Percentiles rank a stretch among this genome's conserved stretches.
phyloP scores from a whole-genome alignment of 768 basidiomycete species.

The Leccinellum luteum region DNA sequence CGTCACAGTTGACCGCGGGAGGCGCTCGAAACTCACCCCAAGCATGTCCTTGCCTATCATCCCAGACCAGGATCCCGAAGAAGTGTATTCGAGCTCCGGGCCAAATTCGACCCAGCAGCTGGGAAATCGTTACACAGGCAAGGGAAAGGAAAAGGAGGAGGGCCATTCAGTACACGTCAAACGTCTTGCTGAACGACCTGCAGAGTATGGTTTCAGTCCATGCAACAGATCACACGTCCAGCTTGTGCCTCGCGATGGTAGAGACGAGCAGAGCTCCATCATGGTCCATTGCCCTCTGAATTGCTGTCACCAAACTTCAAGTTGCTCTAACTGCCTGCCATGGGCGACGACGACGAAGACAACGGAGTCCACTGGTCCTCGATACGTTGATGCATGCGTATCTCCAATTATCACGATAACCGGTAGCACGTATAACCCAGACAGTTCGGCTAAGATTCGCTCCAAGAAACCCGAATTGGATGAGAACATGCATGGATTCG shows the following conservation, averaged over 20 bases:
- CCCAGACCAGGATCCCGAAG: slow-evolving; percentile 1
- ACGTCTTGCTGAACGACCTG: slow-evolving; percentile 1
- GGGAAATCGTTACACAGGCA: background rate
- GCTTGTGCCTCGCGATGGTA: slow-evolving; percentile 14
- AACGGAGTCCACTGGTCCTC: slow-evolving; percentile 1
- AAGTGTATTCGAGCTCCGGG: background rate
- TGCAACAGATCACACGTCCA: slow-evolving; percentile 24
- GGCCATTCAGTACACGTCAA: background rate
- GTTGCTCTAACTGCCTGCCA: slow-evolving; percentile 1
- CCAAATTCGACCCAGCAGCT: background rate
- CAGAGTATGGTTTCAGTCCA: background rate
- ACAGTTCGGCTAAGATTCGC: background rate
- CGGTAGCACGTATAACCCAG: background rate
- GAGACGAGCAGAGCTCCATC: slow-evolving; percentile 10
- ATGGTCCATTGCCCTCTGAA: slow-evolving; percentile 17
- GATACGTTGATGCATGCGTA: slow-evolving; percentile 28
- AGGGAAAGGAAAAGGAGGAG: slow-evolving; percentile 2
- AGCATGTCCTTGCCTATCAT: slow-evolving; percentile 20
- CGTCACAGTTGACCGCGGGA: slow-evolving; percentile 22
- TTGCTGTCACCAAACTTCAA: slow-evolving; percentile 18
- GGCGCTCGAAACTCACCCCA: slow-evolving; percentile 15
- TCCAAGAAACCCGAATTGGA: background rate
- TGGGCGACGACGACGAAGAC: background rate
- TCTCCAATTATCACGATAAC: slow-evolving; percentile 22
- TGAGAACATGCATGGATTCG: slow-evolving; percentile 1